A percentile compares a stretch with the other conserved stretches of the same genome.
Conservation (phyloP, 106 monocot species). For the Dioscorea alata region DNA sequence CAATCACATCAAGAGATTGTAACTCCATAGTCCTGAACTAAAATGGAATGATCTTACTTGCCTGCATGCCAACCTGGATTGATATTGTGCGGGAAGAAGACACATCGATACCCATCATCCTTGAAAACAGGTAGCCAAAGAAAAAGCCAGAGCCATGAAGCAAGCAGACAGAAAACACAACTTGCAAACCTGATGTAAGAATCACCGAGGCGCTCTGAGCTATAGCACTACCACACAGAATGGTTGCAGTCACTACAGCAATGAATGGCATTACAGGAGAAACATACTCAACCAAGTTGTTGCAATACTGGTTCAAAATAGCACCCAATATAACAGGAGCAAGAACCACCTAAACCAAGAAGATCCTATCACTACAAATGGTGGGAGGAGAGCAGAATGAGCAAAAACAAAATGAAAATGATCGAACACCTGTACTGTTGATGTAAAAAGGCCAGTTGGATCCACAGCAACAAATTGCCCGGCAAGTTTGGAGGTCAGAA, state of each 20-base stretch:
- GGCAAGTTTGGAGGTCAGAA: slow-evolving; percentile 83
- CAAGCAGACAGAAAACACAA: slow-evolving; percentile 40
- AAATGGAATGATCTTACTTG: slow-evolving; percentile 1
- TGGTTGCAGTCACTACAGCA: slow-evolving; percentile 68
- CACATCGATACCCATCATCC: slow-evolving; percentile 52
- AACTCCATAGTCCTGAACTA: too few species aligned
- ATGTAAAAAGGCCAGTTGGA: slow-evolving; percentile 71
- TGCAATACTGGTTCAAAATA: slow-evolving; percentile 77
- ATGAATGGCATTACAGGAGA: slow-evolving; percentile 90
- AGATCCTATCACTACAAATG: neutral
- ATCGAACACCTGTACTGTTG: slow-evolving; percentile 68
- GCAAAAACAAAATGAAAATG: too few species aligned
- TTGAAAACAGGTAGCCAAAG: slow-evolving; percentile 63
- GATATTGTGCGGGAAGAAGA: slow-evolving; percentile 79
- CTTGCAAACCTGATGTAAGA: slow-evolving; percentile 71
- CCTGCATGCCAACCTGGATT: slow-evolving; percentile 97
- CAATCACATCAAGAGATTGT: neutral
- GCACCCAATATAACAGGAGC: slow-evolving; percentile 78
- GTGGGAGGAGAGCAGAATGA: neutral
- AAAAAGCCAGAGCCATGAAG: slow-evolving; percentile 77
- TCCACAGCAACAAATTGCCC: slow-evolving; percentile 96
- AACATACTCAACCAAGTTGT: slow-evolving; percentile 41
- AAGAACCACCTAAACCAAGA: slow-evolving; percentile 57
- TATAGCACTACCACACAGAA: slow-evolving; percentile 81
- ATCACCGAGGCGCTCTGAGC: slow-evolving; percentile 82